Percentiles rank a stretch among this genome's conserved stretches.
These are phyloP conservation scores for Amaranthus tricolor DNA, from an alignment of 179 eudicot genomes.

Conservation along the genomic window DNA sequence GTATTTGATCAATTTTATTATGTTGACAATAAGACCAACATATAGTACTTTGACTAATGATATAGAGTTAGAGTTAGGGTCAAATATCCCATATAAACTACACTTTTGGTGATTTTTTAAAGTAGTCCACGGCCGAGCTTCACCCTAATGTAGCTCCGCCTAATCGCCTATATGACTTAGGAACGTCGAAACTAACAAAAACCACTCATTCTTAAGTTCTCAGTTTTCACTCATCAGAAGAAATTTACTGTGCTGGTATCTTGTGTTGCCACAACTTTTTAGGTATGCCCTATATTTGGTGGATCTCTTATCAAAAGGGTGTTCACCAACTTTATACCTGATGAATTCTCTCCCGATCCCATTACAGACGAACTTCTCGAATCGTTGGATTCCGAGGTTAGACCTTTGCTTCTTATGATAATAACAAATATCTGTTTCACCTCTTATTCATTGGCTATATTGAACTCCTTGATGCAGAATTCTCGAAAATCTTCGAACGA, in stretches of 20 bases:
- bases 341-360: slow-evolving; percentile 81
- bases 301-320: slow-evolving; percentile 58
- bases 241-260: slow-evolving; percentile 12
- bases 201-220: too few species aligned
- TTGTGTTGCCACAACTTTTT: slow-evolving; percentile 12
- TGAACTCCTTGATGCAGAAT: slow-evolving; percentile 41
- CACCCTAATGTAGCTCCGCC: too few species aligned
- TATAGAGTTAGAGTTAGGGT: too few species aligned
- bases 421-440: background rate
- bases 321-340: slow-evolving; percentile 66
- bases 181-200: too few species aligned
- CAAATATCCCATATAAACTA: too few species aligned
- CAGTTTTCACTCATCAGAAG: background rate
- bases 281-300: slow-evolving; percentile 80
- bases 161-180: too few species aligned
- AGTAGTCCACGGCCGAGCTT: too few species aligned
- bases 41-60: too few species aligned
- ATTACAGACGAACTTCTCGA: slow-evolving; percentile 56
- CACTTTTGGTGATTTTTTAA: too few species aligned
- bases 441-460: background rate
- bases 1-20: too few species aligned
- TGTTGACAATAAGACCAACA: too few species aligned
- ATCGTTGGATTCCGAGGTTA: slow-evolving; percentile 67
- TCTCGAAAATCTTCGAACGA: slow-evolving; percentile 34
- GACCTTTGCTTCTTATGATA: slow-evolving; percentile 18